Conservation (phyloP, 2,329 filamentous ascomycete genomes). For the Venturiaceae sp. region DNA sequence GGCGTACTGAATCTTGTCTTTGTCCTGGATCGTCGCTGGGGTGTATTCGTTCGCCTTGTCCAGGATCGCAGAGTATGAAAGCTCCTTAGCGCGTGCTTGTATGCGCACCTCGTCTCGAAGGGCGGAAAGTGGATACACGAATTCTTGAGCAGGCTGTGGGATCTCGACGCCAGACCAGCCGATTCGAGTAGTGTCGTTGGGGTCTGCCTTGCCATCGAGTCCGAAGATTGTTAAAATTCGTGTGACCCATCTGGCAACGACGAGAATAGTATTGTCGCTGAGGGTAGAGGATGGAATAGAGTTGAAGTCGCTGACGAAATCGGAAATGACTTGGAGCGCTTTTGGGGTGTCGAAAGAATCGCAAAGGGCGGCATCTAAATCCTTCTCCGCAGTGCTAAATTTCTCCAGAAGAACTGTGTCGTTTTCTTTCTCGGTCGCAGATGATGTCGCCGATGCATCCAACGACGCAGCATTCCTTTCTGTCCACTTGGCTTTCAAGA, state of each 20-base stretch:
- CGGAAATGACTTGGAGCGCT: constrained; percentile 68
- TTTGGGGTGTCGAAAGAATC: constrained; percentile 83
- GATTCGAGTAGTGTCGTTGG: constrained; percentile 33
- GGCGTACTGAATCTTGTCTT: constrained; percentile 26
- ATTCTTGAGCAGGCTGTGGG: constrained; percentile 47
- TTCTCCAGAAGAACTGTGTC: constrained; percentile 35
- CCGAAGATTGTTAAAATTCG: constrained; percentile 78
- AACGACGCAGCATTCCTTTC: no score
- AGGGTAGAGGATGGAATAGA: constrained; percentile 30
- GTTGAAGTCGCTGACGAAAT: constrained; percentile 72
- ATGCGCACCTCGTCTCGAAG: constrained; percentile 49
- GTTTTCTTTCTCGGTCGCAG: constrained; percentile 2
- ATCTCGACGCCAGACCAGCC: constrained; percentile 60
- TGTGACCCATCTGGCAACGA: constrained; percentile 68
- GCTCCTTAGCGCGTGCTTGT: constrained; percentile 32
- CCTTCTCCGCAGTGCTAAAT: constrained; percentile 44
- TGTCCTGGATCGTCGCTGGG: not conserved
- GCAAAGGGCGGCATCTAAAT: constrained; percentile 56
- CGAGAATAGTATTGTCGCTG: constrained; percentile 37
- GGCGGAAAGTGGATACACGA: constrained; percentile 48
- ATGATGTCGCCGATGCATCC: no score
- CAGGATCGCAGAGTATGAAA: constrained; percentile 7
- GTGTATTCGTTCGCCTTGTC: constrained; percentile 8
- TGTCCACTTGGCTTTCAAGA: constrained; percentile 47
- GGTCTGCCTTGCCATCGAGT: constrained; percentile 50